phyloP scores from a whole-genome alignment of 345 rosid species.

The Camelina laxa region DNA sequence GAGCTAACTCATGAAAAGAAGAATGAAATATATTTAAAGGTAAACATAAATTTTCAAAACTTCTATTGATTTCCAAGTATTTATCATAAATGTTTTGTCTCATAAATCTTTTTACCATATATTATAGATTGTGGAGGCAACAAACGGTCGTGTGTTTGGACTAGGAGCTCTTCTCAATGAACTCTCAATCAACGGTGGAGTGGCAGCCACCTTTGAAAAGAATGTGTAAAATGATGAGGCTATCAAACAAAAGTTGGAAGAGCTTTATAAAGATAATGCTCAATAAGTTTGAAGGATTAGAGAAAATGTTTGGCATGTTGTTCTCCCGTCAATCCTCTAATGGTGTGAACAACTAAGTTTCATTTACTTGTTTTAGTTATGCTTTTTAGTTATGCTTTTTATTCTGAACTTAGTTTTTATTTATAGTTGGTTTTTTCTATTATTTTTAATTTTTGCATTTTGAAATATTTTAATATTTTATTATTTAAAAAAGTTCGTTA shows the following conservation, averaged over 20 bases:
- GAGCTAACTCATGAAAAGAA: neutral
- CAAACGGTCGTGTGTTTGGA: neutral
- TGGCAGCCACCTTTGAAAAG: neutral
- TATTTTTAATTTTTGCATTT: too few species aligned
- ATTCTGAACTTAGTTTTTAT: too few species aligned
- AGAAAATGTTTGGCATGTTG: neutral
- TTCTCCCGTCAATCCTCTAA: neutral
- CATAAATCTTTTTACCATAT: too few species aligned
- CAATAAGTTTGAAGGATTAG: neutral
- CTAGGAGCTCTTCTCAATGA: neutral
- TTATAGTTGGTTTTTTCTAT: too few species aligned
- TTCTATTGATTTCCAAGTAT: fast-evolving
- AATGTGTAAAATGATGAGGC: neutral
- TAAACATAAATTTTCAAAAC: neutral
- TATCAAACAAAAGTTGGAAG: too few species aligned
- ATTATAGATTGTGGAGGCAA: neutral
- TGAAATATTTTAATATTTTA: too few species aligned
- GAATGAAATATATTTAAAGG: conserved; percentile 7
- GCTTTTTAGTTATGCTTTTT: too few species aligned
- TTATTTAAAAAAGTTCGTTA: too few species aligned
- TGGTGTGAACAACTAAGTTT: neutral
- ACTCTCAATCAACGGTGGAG: neutral
- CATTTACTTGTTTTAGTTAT: neutral
- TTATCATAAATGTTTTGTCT: too few species aligned
- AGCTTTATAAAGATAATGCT: neutral